Evolutionary conservation across 2,329 filamentous ascomycete genomes (phyloP), one percentile per base, ranked within the genome.

Genomic region (Aspergillus thermomutatus): DNA sequence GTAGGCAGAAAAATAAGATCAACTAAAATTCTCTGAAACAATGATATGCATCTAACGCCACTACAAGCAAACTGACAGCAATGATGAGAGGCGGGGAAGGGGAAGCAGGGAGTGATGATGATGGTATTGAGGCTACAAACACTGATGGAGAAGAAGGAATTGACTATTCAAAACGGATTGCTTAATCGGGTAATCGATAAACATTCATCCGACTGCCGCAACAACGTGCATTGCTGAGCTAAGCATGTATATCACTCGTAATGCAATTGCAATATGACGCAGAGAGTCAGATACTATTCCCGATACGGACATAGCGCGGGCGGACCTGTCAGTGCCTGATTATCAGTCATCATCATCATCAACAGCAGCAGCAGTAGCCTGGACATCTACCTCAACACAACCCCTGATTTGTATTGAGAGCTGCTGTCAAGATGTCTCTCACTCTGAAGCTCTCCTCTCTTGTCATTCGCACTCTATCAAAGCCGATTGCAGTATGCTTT

Each of bases 391-490:
- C 10, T 40, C 25, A 27, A 49, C 27, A 7, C 31, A 28, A 17
- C 31, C 37, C 23, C 14, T 41, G 37, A 26, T 37, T 17, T 46
- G 43, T 21, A 14, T 26, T 25, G 43, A 46, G 43, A 46, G 21
- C 41, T 45, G 21, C 41, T 45, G 43, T 28, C 64, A 63, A 43
- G 61, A 87, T 87, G 84, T 86, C 84, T 60, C 68, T 88, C 60
- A 87, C 85, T 9, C 75, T 89, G 60, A 89, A 89, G 69, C 80
- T 89, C 63, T 83, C 83, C 31, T 87, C 86, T 23, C 77, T 89
- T 49, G 81, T 79, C 43, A 83, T 89, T 57, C 80, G 86, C 57
- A 88, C 86, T 1, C 75, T 87, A 27, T 86, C 86, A 14, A 89
- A 89, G 69, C 86, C 86, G 1, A 85, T 89, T 67, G 85, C 84